Evolutionary conservation across 2,329 filamentous ascomycete genomes (phyloP), one percentile per base, ranked within the genome.

Genomic region (Cytospora chrysosperma): DNA sequence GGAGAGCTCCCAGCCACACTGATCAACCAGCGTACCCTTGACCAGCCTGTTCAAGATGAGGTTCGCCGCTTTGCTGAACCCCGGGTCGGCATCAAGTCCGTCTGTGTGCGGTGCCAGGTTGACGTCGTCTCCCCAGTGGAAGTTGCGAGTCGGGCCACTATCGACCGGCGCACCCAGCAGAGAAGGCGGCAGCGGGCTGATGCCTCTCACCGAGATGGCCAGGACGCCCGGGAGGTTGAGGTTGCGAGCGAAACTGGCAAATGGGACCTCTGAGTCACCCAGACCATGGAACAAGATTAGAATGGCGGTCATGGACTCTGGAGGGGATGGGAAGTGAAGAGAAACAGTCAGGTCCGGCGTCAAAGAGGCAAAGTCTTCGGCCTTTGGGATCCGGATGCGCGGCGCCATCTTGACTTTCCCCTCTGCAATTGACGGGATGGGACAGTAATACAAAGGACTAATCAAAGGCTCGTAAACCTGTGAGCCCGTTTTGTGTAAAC

Each of bases 221-320:
- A 88, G 83, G 59, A 93, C 93, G 71, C 93, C 90, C 0, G 92
- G 92, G 3, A 96, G 85, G 65, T 83, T 81, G 65, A 96, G 77
- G 68, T 85, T 86, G 62, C 81, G 79, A 24, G 88, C 91, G 66
- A 96, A 89, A 52, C 78, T 77, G 65, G 85, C 82, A 74, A 95
- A 96, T 40, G 90, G 81, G 3, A 74, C 71, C 65, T 91, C 84
- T 37, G 84, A 86, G 77, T 96, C 93, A 67, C 93, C 93, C 15
- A 96, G 84, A 67, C 92, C 92, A 75, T 96, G 93, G 63, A 96
- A 86, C 58, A 96, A 84, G 72, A 96, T 78, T 66, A 96, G 85
- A 69, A 96, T 82, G 69, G 93, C 89, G 51, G 87, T 90, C 12
- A 89, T 85, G 15, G 84, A 83, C 65, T 89, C 85, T 43, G 83